These are phyloP conservation scores for Lichtheimia hyalospora DNA, from an alignment of 371 early-diverging fungal species.

Conservation along the genomic window DNA sequence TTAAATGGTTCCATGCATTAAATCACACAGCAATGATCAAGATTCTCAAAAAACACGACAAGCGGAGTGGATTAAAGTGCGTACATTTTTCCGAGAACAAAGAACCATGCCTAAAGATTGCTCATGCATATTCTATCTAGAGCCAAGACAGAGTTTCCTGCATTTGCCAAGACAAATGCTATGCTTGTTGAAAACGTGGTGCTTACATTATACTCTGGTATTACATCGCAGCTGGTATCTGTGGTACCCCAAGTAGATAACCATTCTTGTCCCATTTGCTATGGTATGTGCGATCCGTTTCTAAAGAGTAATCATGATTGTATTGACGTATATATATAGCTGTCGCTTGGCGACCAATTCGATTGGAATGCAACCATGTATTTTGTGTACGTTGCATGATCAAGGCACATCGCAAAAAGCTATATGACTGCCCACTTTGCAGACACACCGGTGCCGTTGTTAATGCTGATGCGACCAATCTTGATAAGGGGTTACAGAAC, in stretches of 20 bases:
- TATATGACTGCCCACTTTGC: slow-evolving; percentile 73
- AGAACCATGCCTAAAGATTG: background rate
- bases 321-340: background rate
- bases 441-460: slow-evolving; percentile 58
- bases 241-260: slow-evolving; percentile 78
- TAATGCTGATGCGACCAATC: slow-evolving; percentile 57
- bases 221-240: slow-evolving; percentile 46
- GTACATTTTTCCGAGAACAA: slow-evolving; percentile 5
- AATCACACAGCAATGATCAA: slow-evolving; percentile 80
- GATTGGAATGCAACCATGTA: slow-evolving; percentile 67
- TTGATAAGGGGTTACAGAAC: slow-evolving; percentile 63
- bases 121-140: slow-evolving; percentile 8
- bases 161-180: slow-evolving; percentile 31
- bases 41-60: slow-evolving; percentile 85
- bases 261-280: slow-evolving; percentile 48
- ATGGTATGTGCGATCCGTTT: slow-evolving; percentile 15
- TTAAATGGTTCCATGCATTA: slow-evolving; percentile 68
- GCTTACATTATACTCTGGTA: slow-evolving; percentile 20
- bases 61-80: slow-evolving; percentile 67
- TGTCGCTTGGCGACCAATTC: slow-evolving; percentile 74
- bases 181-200: slow-evolving; percentile 29
- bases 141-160: slow-evolving; percentile 32
- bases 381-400: slow-evolving; percentile 77
- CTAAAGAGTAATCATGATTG: background rate
- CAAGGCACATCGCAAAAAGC: slow-evolving; percentile 58